These are phyloP conservation scores for Bassia scoparia DNA, from an alignment of 148 eudicot genomes.

Conservation along the genomic window DNA sequence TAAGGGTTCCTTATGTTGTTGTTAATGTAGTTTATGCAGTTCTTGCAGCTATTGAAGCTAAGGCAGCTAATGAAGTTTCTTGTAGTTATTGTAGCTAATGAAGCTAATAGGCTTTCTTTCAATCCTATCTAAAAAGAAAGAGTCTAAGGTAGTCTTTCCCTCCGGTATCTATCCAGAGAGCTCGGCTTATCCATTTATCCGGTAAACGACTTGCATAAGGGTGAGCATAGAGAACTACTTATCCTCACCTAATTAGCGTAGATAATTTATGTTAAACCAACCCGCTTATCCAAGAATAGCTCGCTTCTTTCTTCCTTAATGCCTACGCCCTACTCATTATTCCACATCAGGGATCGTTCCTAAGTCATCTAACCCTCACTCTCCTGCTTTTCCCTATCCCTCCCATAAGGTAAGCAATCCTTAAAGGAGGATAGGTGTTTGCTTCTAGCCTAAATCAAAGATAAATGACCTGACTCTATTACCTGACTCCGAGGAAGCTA, in stretches of 20 bases:
- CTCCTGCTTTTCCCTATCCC: not conserved
- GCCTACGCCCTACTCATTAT: not conserved
- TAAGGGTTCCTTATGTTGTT: not conserved
- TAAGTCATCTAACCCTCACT: not conserved
- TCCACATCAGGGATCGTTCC: not conserved
- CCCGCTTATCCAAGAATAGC: too few species aligned
- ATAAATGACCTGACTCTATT: too few species aligned
- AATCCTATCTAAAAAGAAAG: not conserved
- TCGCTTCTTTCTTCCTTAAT: too few species aligned
- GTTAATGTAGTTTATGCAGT: not conserved
- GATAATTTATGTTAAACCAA: too few species aligned
- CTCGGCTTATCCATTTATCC: not conserved
- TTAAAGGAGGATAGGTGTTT: too few species aligned
- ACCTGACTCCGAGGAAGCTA: too few species aligned
- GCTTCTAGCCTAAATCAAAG: too few species aligned
- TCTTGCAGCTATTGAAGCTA: not conserved
- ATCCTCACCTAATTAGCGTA: not conserved
- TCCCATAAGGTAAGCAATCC: too few species aligned
- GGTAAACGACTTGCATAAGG: not conserved
- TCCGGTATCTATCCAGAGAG: not conserved
- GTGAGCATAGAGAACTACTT: not conserved
- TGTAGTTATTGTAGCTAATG: not conserved
- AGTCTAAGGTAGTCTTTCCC: not conserved
- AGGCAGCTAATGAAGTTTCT: not conserved
- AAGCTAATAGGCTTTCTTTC: not conserved